Percentiles rank a stretch among this genome's conserved stretches.
phyloP scores from a whole-genome alignment of 257 asterid genomes.

The Solanum tarijense region DNA sequence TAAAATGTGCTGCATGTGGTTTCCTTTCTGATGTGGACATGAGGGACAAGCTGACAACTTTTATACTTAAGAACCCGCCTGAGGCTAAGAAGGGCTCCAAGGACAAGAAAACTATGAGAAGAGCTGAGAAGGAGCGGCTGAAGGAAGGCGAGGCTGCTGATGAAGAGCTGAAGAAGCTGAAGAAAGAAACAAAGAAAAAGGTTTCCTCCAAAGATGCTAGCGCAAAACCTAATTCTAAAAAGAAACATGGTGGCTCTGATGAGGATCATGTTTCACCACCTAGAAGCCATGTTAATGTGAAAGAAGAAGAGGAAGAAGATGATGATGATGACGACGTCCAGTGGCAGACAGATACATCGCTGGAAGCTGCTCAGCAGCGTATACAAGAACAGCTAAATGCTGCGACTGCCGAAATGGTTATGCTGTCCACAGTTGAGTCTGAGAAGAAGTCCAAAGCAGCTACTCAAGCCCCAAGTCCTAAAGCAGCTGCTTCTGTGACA shows the following conservation, averaged over 20 bases:
- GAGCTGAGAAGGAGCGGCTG: conserved; percentile 20
- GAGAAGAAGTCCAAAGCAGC: conserved; percentile 11
- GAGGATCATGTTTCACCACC: conserved; percentile 3
- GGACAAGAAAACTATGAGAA: conserved; percentile 19
- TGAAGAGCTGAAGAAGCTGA: conserved; percentile 11
- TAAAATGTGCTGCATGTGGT: conserved; percentile 22
- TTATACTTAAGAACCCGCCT: conserved; percentile 15
- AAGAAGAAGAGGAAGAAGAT: not conserved
- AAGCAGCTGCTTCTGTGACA: not conserved
- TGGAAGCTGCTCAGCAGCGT: conserved; percentile 13
- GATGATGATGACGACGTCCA: conserved; percentile 5
- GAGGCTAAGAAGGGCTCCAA: conserved; percentile 9
- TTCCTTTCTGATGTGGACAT: conserved; percentile 15
- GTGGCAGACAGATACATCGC: conserved; percentile 13
- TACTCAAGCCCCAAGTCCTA: conserved; percentile 8
- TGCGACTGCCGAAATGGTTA: conserved; percentile 18
- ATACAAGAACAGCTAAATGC: conserved; percentile 14
- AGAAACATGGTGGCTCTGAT: not conserved
- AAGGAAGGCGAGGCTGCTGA: conserved; percentile 20
- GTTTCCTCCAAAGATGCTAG: conserved; percentile 4
- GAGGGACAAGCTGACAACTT: conserved; percentile 16
- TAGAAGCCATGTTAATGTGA: not conserved
- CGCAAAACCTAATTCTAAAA: conserved; percentile 1
- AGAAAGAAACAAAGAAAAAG: conserved; percentile 10
- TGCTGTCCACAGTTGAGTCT: conserved; percentile 6